Evolutionary conservation across 805 yeast genomes (phyloP).

Genomic region (Teunomyces funiuensis): DNA sequence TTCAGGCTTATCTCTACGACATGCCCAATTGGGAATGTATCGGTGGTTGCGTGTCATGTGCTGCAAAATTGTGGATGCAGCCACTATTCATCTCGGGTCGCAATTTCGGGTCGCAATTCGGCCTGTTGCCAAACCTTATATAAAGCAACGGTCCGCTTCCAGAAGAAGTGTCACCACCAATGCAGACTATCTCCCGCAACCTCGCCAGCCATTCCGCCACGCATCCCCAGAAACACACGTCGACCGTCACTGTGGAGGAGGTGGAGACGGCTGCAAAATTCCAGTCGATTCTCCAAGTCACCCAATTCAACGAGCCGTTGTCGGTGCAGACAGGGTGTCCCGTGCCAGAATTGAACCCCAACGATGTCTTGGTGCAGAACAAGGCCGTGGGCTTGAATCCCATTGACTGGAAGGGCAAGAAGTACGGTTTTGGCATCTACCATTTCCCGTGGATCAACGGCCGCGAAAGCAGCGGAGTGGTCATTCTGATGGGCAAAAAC

Average conservation of each 20-base stretch:
- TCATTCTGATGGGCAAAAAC: constrained; percentile 32
- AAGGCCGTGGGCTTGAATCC: constrained; percentile 45
- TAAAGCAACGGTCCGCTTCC: too few relatives aligned
- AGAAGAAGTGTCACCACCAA: too few relatives aligned
- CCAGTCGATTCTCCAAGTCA: constrained; percentile 20
- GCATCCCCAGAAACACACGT: background rate
- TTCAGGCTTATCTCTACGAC: too few relatives aligned
- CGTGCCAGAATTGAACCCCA: constrained; percentile 16
- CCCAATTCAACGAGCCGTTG: constrained; percentile 21
- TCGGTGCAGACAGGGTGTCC: constrained; percentile 14
- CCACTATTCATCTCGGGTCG: too few relatives aligned
- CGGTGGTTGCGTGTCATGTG: too few relatives aligned
- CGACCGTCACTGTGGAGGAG: background rate
- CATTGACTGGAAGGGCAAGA: constrained; percentile 50
- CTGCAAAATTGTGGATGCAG: too few relatives aligned
- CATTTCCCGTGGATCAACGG: constrained; percentile 54
- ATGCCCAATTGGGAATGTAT: too few relatives aligned
- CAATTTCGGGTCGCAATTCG: too few relatives aligned
- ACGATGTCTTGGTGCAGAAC: constrained; percentile 26
- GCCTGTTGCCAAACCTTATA: too few relatives aligned
- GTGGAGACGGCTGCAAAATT: background rate
- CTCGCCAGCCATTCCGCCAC: too few relatives aligned
- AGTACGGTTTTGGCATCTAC: constrained; percentile 45
- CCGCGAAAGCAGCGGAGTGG: constrained; percentile 44
- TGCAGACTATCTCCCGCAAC: too few relatives aligned